Evolutionary conservation across 139 green algal species (phyloP).

Genomic region (Picochlorum sp.): DNA sequence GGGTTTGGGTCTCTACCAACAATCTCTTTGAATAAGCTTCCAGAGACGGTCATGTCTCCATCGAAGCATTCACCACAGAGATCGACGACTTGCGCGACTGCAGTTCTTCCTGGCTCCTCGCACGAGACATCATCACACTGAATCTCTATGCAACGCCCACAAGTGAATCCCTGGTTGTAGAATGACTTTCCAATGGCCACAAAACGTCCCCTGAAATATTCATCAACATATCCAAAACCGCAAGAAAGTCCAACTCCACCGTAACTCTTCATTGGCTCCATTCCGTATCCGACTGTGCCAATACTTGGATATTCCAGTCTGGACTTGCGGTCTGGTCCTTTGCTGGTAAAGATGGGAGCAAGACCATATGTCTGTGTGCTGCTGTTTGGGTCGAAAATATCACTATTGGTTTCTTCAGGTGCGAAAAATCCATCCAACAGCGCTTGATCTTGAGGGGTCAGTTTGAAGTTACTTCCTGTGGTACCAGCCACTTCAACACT

Average conservation of each 20-base stretch:
- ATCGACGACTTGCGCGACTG: slow-evolving; percentile 26
- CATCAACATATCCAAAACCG: slow-evolving; percentile 16
- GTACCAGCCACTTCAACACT: not conserved
- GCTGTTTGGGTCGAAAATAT: not conserved
- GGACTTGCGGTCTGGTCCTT: not conserved
- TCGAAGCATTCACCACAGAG: slow-evolving; percentile 27
- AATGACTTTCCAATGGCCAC: slow-evolving; percentile 14
- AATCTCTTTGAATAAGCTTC: slow-evolving; percentile 20
- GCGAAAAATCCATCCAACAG: not conserved
- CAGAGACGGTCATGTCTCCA: slow-evolving; percentile 7
- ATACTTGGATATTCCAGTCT: slow-evolving; percentile 12
- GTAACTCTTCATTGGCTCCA: not conserved
- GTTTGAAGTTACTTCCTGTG: not conserved
- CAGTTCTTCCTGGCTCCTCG: not conserved
- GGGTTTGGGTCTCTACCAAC: not conserved
- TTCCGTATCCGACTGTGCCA: slow-evolving; percentile 13
- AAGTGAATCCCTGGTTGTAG: slow-evolving; percentile 18
- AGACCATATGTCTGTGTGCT: slow-evolving; percentile 1
- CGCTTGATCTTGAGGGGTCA: slow-evolving; percentile 1
- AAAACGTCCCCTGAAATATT: slow-evolving; percentile 9
- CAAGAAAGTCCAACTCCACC: slow-evolving; percentile 20
- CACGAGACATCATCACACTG: slow-evolving; percentile 28
- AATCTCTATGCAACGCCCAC: slow-evolving; percentile 22
- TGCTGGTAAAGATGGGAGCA: slow-evolving; percentile 6
- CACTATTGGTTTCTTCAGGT: not conserved